phyloP scores from a whole-genome alignment of 2,329 filamentous ascomycete genomes.

The Tympanopsis confertula region DNA sequence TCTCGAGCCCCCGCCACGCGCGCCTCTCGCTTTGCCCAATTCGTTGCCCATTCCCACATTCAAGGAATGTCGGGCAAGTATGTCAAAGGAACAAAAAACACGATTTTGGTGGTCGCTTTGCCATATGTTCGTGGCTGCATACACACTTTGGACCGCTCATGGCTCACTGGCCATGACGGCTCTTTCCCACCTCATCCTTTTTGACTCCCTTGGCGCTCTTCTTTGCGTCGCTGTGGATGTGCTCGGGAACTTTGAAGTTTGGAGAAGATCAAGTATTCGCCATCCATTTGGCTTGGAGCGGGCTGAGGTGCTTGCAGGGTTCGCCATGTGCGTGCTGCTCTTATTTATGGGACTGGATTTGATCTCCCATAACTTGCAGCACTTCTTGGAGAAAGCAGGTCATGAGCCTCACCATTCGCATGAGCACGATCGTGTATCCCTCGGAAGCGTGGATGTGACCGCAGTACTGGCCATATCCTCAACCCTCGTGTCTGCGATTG shows the following conservation, averaged over 20 bases:
- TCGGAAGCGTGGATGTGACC: constrained; percentile 48
- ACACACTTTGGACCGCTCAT: constrained; percentile 52
- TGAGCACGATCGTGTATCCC: constrained; percentile 42
- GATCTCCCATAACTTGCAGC: constrained; percentile 53
- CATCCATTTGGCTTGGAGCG: constrained; percentile 59
- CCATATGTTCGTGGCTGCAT: constrained; percentile 49
- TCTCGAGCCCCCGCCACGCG: constrained; percentile 49
- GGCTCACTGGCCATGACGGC: constrained; percentile 56
- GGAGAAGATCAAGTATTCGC: constrained; percentile 53
- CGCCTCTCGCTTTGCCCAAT: constrained; percentile 50
- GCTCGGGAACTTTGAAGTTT: constrained; percentile 58
- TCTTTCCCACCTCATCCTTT: constrained; percentile 53
- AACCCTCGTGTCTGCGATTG: constrained; percentile 24
- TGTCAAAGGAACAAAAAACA: constrained; percentile 52
- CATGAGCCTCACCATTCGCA: constrained; percentile 1
- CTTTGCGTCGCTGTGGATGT: constrained; percentile 59
- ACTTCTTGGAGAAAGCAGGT: constrained; percentile 38
- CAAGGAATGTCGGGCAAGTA: constrained; percentile 50
- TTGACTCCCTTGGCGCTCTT: constrained; percentile 54
- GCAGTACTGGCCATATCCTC: constrained; percentile 48
- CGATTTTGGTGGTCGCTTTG: constrained; percentile 54
- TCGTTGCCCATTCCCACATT: constrained; percentile 55
- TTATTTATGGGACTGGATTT: constrained; percentile 61
- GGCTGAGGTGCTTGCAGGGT: constrained; percentile 55
- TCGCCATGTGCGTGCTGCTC: constrained; percentile 58